Evolutionary conservation across 305 asterid species (phyloP).

Genomic region (Fraxinus baroniana): DNA sequence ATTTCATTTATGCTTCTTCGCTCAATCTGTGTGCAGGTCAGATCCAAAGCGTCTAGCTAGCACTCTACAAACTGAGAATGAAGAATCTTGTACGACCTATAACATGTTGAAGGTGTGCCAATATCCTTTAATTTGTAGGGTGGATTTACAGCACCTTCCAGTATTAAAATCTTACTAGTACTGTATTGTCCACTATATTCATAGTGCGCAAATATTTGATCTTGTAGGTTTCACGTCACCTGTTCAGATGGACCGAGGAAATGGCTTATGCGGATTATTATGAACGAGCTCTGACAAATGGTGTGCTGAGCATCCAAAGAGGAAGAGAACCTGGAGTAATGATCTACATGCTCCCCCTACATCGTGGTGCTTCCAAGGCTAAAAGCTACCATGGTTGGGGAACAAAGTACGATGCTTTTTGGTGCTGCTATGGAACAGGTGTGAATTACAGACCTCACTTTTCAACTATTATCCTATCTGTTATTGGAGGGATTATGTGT

Average conservation of each 20-base stretch:
- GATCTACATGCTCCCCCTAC: slow-evolving; percentile 89
- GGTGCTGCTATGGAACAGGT: slow-evolving; percentile 99
- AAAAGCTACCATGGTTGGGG: slow-evolving; percentile 75
- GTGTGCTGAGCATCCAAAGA: slow-evolving; percentile 83
- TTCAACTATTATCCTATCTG: not conserved
- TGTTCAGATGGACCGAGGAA: slow-evolving; percentile 90
- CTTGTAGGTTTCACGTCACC: slow-evolving; percentile 69
- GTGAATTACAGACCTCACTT: not conserved
- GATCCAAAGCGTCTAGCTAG: slow-evolving; percentile 74
- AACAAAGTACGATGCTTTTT: slow-evolving; percentile 55
- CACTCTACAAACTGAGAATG: slow-evolving; percentile 59
- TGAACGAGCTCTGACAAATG: slow-evolving; percentile 82
- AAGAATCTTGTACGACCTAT: slow-evolving; percentile 88
- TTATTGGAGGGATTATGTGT: not conserved
- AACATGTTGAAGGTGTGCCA: slow-evolving; percentile 81
- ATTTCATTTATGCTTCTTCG: not conserved
- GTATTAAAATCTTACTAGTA: not conserved
- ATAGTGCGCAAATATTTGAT: not conserved
- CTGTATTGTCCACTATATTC: no score
- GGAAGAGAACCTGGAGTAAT: slow-evolving; percentile 82
- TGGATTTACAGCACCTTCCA: not conserved
- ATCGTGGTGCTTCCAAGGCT: slow-evolving; percentile 78
- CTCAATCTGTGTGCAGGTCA: slow-evolving; percentile 39
- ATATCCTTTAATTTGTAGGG: not conserved
- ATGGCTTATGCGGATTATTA: slow-evolving; percentile 87